These are phyloP conservation scores for Citrullus colocynthis DNA, from an alignment of 306 rosid genomes.

Conservation along the genomic window DNA sequence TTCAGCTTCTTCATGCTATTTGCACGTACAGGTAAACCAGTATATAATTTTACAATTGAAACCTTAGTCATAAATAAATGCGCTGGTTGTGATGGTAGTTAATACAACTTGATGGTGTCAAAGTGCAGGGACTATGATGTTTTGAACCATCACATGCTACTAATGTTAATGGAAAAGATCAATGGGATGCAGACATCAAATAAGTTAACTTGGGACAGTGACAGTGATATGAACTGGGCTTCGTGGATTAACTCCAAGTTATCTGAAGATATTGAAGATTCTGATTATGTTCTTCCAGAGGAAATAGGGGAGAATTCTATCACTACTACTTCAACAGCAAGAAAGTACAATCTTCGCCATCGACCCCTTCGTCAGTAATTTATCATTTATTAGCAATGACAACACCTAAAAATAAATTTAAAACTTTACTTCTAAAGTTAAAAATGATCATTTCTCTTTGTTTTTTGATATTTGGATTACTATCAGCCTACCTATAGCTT, in stretches of 20 bases:
- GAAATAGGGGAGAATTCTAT: conserved; percentile 43
- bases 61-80: neutral
- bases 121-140: conserved; percentile 48
- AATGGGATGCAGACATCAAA: conserved; percentile 25
- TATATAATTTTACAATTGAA: neutral
- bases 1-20: conserved; percentile 44
- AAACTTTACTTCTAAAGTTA: neutral
- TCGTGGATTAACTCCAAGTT: conserved; percentile 45
- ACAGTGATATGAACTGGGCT: conserved; percentile 39
- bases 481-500: conserved; percentile 5
- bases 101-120: neutral
- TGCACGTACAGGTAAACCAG: conserved; percentile 49
- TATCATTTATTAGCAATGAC: neutral
- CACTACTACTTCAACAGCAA: conserved; percentile 15
- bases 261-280: conserved; percentile 59
- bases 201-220: conserved; percentile 18
- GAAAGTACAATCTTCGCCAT: conserved; percentile 36
- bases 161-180: conserved; percentile 32
- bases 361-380: neutral
- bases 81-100: neutral
- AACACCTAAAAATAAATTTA: neutral
- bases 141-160: conserved; percentile 44
- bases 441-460: neutral
- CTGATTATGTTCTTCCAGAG: conserved; percentile 38
- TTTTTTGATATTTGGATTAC: conserved; percentile 23